Base-by-base conservation (phyloP, 805 yeast species). In the Clavispora carvajalis region DNA sequence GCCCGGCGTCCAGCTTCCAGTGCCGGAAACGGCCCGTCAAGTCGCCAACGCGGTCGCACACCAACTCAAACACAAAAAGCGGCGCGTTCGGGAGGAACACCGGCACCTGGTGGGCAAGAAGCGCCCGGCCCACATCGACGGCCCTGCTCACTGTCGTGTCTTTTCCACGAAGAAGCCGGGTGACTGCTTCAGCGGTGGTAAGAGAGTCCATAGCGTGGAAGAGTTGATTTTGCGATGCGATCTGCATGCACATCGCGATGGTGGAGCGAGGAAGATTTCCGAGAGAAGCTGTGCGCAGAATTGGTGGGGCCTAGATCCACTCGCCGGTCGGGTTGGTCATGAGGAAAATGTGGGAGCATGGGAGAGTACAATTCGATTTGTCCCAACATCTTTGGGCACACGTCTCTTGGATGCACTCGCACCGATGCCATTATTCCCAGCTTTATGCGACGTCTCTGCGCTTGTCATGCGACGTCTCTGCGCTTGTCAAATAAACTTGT, bases 11-110 rank as follows among this genome's bases (percentile, higher is more conserved):
- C n/a, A 41, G 54, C 49, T 71, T 78, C 65, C 79, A 79, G 5
- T 53, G 45, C 2, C 57, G 45, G 49, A 66, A 67, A n/a, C 51
- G 52, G 16, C 52, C 48, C n/a, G 59, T 55, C 34, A 68, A 69
- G 41, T 79, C 85, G 41, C 74, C 73, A 52, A 83, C 57, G 40
- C 89, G 65, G 52, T 82, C 87, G 38, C 77, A 67, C 1, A 83
- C 45, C 24, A 84, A 62, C 36, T 80, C 85, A 37, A 82, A 65
- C 3, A 82, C 60, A 47, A 84, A 84, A 1, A 39, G 53, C 18
- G 71, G 70, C 39, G 63, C 63, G 41, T 79, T 74, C 7, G 89
- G 90, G 11, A 84, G 67, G 40, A 65, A 70, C 2, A 77, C 64
- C 39, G 55, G 39, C 43, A 57, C 40, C 28, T 56, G 40, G 15